A percentile compares a stretch with the other conserved stretches of the same genome.
phyloP scores from a whole-genome alignment of 1,284 basidiomycete species.

The Austropuccinia psidii region DNA sequence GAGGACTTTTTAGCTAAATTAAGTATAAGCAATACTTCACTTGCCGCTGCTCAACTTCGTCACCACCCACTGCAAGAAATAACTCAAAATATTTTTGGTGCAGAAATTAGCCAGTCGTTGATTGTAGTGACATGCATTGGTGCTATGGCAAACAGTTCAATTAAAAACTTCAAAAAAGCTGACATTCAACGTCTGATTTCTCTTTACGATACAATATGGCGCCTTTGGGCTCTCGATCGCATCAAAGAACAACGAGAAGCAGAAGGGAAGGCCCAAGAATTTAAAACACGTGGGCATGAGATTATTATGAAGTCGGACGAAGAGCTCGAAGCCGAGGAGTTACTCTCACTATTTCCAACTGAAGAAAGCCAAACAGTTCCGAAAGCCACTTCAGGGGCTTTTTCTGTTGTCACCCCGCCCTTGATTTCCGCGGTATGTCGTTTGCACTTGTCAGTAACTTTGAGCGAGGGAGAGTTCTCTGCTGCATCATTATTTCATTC shows the following conservation, averaged over 20 bases:
- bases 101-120: conserved; percentile 18
- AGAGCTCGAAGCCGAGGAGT: conserved; percentile 48
- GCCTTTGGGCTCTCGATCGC: conserved; percentile 75
- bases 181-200: conserved; percentile 42
- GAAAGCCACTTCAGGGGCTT: not conserved
- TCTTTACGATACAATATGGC: conserved; percentile 63
- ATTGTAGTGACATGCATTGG: conserved; percentile 55
- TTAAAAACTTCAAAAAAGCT: conserved; percentile 48
- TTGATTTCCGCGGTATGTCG: conserved; percentile 15
- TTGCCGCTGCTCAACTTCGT: conserved; percentile 26
- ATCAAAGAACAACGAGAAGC: conserved; percentile 61
- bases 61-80: not conserved
- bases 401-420: not conserved
- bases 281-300: conserved; percentile 61
- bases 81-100: not conserved
- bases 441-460: conserved; percentile 18
- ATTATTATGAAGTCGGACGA: conserved; percentile 61
- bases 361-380: conserved; percentile 45
- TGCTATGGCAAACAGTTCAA: conserved; percentile 50
- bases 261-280: conserved; percentile 65
- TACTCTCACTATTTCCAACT: conserved; percentile 42
- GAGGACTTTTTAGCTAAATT: not conserved
- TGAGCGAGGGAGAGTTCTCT: not conserved
- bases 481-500: not conserved
- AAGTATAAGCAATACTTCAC: not conserved